Conservation (phyloP, 1,284 basidiomycete species). For the Moniliophthora roreri region DNA sequence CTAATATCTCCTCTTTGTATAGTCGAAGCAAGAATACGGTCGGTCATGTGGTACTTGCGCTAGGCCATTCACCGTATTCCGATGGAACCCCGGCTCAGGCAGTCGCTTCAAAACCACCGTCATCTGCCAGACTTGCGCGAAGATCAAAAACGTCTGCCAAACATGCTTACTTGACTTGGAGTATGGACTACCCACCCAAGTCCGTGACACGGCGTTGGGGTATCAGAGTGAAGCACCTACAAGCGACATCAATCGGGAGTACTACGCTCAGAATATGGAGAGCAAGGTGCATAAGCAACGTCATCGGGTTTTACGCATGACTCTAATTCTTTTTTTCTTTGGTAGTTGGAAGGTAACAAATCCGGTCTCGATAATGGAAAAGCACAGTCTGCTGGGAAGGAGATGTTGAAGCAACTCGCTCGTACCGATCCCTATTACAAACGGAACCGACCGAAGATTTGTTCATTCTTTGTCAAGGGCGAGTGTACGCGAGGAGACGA, state of each 20-base stretch:
- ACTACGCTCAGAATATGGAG: constrained; percentile 97
- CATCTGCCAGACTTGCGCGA: constrained; percentile 97
- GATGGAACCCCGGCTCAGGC: constrained; percentile 96
- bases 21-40: constrained; percentile 97
- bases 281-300: constrained; percentile 60
- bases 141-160: constrained; percentile 99
- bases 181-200: constrained; percentile 95
- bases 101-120: constrained; percentile 97
- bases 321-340: constrained; percentile 7
- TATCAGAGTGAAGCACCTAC: constrained; percentile 88
- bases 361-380: constrained; percentile 68
- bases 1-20: constrained; percentile 1
- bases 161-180: constrained; percentile 96
- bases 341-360: constrained; percentile 66
- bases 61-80: constrained; percentile 94
- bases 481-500: constrained; percentile 89
- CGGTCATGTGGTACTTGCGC: constrained; percentile 96
- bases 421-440: constrained; percentile 96
- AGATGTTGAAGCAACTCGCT: constrained; percentile 93
- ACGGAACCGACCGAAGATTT: constrained; percentile 91
- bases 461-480: constrained; percentile 95
- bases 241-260: constrained; percentile 96
- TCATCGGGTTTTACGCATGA: not conserved
- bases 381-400: constrained; percentile 82
- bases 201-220: constrained; percentile 93